These are phyloP conservation scores for Penicillium brasilianum DNA, from an alignment of 2,329 filamentous ascomycete species.

Conservation along the genomic window DNA sequence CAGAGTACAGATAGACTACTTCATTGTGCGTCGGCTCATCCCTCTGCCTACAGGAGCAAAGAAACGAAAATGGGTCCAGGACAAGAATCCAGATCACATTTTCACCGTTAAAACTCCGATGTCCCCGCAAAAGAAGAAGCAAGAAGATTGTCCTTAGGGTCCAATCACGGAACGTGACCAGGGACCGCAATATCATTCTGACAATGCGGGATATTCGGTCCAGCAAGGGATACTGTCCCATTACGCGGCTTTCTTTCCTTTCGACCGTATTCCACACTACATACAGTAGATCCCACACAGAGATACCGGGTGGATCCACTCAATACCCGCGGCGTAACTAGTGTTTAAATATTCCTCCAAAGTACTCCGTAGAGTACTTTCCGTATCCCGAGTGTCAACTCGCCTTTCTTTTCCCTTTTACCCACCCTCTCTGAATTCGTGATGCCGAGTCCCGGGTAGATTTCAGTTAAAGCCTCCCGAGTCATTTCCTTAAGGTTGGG, in stretches of 20 bases:
- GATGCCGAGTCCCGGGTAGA: constrained; percentile 6
- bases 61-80: constrained; percentile 4
- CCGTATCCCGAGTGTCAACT: not conserved
- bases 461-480: not conserved
- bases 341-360: not conserved
- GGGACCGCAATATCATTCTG: constrained; percentile 13
- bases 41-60: not conserved
- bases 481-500: constrained; percentile 22
- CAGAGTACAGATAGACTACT: constrained; percentile 4
- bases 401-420: too few species aligned
- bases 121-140: constrained; percentile 14
- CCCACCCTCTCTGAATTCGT: too few species aligned
- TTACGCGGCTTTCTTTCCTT: constrained; percentile 19
- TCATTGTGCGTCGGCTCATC: not conserved
- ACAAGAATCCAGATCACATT: constrained; percentile 7
- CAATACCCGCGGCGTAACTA: not conserved
- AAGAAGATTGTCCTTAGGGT: not conserved
- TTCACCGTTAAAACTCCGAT: constrained; percentile 15
- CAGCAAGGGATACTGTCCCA: constrained; percentile 23
- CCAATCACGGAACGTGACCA: constrained; percentile 11
- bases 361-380: not conserved
- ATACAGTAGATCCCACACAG: constrained; percentile 8
- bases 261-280: not conserved
- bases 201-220: constrained; percentile 8
- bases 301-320: constrained; percentile 4